Evolutionary conservation across 495 filamentous ascomycete species (phyloP), one percentile per base, ranked within the genome.

Genomic region (Daldinia grandis): DNA sequence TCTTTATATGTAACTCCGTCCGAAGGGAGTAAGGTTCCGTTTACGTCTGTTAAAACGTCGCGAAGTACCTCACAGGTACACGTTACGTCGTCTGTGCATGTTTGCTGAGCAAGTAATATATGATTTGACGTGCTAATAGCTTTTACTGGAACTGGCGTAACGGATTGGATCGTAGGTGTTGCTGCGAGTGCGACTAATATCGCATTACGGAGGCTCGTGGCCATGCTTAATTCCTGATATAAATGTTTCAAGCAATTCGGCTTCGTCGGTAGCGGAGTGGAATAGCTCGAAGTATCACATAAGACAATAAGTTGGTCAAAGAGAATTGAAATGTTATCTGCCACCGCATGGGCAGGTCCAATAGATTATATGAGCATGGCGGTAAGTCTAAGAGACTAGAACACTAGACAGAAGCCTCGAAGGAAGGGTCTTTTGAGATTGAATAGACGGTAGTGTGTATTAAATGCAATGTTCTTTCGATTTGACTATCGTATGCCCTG

Each of bases 401-500:
- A 19, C 37, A 59, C 61, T 31, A 21, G 47, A 58, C 51, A 62
- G 30, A 65, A 31, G 49, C 7, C 21, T 37, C 44, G 56, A 56
- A 65, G 47, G 62, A 66, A 71, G 40, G 61, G 59, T 58, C 66
- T 69, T 69, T 69, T 70, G 61, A 51, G 44, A 44, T 27, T 58
- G n/a, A 54, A 30, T 9, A 27, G 44, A 19, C 24, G 6, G 7
- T 54, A 38, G 53, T 28, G 6, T 50, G 55, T 49, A 30, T 15
- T 19, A 24, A 51, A 66, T 64, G 68, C 68, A 66, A 65, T 71
- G 68, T 71, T 71, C 68, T 71, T 71, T 71, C 19, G 56, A 71
- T 61, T 54, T 50, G 31, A 62, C 49, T 61, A 65, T 71, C 49
- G 30, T 61, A 71, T 60, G 50, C 68, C 68, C 62, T 65, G 68